phyloP scores from a whole-genome alignment of 2,329 filamentous ascomycete genomes.

The Herpotrichia juniperi region DNA sequence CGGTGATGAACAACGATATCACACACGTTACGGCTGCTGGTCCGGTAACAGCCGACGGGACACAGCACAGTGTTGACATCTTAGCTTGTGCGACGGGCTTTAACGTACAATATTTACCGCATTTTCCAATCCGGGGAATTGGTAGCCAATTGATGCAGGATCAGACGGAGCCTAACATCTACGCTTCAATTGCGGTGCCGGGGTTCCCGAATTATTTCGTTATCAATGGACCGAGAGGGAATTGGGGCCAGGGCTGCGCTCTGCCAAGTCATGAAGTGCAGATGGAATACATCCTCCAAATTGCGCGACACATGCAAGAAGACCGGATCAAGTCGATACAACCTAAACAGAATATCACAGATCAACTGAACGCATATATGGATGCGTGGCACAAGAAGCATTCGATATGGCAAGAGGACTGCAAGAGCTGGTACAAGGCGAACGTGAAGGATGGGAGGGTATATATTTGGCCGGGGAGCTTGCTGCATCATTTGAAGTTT shows the following conservation, averaged over 20 bases:
- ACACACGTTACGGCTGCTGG: conserved; percentile 7
- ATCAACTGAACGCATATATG: conserved; percentile 8
- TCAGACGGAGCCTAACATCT: conserved; percentile 6
- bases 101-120: conserved; percentile 8
- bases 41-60: conserved; percentile 7
- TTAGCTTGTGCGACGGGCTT: conserved; percentile 17
- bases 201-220: conserved; percentile 12
- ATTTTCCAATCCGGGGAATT: conserved; percentile 2
- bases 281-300: conserved; percentile 13
- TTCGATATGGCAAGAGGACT: conserved; percentile 10
- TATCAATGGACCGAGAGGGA: conserved; percentile 7
- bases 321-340: conserved; percentile 8
- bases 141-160: conserved; percentile 5
- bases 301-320: conserved; percentile 8
- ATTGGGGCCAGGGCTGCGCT: conserved; percentile 9
- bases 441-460: conserved; percentile 15
- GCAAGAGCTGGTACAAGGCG: conserved; percentile 12
- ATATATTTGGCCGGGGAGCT: conserved; percentile 8
- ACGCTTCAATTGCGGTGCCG: conserved; percentile 2
- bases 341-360: conserved; percentile 4
- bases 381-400: conserved; percentile 11
- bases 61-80: conserved; percentile 14
- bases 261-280: conserved; percentile 8
- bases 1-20: conserved; percentile 3
- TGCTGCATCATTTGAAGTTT: conserved; percentile 22